Evolutionary conservation across 176 grass and related monocot genomes (phyloP).

Genomic region (Musa itinerans): DNA sequence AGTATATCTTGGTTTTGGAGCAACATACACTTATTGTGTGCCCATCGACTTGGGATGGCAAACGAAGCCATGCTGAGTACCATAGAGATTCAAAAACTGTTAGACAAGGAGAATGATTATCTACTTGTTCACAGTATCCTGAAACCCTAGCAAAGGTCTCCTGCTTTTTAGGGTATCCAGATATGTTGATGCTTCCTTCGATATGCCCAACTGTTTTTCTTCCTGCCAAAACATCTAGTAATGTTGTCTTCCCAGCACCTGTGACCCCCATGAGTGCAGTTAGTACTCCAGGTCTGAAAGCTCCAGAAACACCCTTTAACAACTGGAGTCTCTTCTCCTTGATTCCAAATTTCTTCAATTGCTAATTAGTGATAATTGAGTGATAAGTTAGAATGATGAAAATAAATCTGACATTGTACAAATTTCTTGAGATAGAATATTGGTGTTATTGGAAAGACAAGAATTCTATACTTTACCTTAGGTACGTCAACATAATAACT

Average conservation of each 20-base stretch:
- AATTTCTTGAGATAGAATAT: constrained; percentile 5
- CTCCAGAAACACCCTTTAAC: constrained; percentile 66
- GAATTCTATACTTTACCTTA: constrained; percentile 47
- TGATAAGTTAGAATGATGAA: constrained; percentile 6
- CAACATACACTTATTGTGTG: constrained; percentile 60
- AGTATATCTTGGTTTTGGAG: not conserved
- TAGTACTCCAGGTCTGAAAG: constrained; percentile 72
- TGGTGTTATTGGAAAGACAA: not conserved
- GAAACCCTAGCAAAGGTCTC: constrained; percentile 84
- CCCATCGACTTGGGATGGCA: constrained; percentile 64
- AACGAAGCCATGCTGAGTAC: constrained; percentile 84
- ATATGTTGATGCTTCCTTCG: constrained; percentile 64
- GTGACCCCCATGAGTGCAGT: constrained; percentile 94
- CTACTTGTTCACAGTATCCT: constrained; percentile 89
- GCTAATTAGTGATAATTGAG: constrained; percentile 32
- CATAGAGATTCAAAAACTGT: constrained; percentile 72
- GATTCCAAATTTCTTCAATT: constrained; percentile 59
- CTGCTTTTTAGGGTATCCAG: constrained; percentile 77
- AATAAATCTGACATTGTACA: constrained; percentile 16
- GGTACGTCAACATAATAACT: constrained; percentile 84
- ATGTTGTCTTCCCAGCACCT: constrained; percentile 91
- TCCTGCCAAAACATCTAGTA: constrained; percentile 87
- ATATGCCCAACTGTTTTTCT: constrained; percentile 87
- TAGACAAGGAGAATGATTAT: constrained; percentile 77
- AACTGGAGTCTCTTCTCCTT: constrained; percentile 78